phyloP scores from a whole-genome alignment of 345 rosid genomes.

The Toxicodendron radicans region DNA sequence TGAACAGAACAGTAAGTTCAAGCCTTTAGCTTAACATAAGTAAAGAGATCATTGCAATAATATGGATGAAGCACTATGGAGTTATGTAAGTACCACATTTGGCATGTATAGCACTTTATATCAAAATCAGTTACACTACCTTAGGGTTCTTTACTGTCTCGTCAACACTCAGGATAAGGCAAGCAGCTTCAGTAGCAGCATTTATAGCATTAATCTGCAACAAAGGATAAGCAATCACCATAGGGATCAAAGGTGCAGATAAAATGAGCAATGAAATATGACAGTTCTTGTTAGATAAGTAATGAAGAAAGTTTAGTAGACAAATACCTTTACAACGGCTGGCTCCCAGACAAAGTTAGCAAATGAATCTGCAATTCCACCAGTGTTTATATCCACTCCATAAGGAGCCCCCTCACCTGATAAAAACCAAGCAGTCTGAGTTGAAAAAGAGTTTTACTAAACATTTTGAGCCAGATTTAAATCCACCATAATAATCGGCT shows the following conservation, averaged over 20 bases:
- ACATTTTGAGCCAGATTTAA: neutral
- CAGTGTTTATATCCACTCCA: constrained; percentile 95
- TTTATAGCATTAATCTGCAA: constrained; percentile 91
- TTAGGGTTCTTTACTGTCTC: constrained; percentile 99
- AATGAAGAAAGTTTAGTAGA: constrained; percentile 5
- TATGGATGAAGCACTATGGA: neutral
- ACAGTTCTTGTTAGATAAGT: neutral
- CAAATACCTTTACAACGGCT: constrained; percentile 84
- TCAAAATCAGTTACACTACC: constrained; percentile 40
- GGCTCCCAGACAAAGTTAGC: constrained; percentile 99
- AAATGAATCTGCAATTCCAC: constrained; percentile 94
- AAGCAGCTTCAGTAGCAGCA: constrained; percentile 99
- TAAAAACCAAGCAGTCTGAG: neutral
- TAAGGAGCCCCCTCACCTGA: constrained; percentile 89
- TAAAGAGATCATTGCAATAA: neutral
- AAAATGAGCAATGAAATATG: neutral
- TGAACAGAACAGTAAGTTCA: neutral
- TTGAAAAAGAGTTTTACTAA: neutral
- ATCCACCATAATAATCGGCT: neutral
- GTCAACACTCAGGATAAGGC: constrained; percentile 92
- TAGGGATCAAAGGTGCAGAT: constrained; percentile 6
- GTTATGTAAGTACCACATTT: neutral
- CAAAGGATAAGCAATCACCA: constrained; percentile 6
- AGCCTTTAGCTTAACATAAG: neutral
- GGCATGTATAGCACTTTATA: neutral